Evolutionary conservation across 73 alveolate genomes (phyloP).

Genomic region (Durusdinium trenchii): DNA sequence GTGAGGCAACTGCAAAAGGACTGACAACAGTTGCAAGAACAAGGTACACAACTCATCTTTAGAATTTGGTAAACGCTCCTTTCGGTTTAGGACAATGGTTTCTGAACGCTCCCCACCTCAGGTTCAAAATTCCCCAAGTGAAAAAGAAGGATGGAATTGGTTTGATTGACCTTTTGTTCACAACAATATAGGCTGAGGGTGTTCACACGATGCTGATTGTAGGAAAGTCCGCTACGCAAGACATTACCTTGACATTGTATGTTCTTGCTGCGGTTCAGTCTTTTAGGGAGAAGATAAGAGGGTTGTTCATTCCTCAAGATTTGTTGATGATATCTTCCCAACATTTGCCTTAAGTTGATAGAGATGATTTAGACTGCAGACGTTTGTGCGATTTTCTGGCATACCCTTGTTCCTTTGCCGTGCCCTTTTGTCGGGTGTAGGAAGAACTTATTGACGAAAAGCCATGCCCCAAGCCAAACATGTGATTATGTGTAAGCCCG

Average conservation of each 20-base stretch:
- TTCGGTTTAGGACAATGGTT: conserved; percentile 40
- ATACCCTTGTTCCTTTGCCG: conserved; percentile 46
- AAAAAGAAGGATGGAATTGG: conserved; percentile 1
- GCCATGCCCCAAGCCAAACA: background rate
- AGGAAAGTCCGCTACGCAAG: background rate
- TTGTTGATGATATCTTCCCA: background rate
- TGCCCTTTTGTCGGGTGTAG: too few relatives aligned
- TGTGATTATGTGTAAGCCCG: too few relatives aligned
- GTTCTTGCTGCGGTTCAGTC: background rate
- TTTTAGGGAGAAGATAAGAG: background rate
- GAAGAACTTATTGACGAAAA: too few relatives aligned
- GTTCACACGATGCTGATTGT: conserved; percentile 35
- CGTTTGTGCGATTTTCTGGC: background rate
- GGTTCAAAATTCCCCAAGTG: background rate
- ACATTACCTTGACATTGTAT: background rate
- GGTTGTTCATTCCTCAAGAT: background rate
- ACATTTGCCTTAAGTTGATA: background rate
- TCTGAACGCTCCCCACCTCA: background rate
- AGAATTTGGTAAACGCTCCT: conserved; percentile 8
- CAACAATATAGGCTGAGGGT: conserved; percentile 52
- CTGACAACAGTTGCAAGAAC: conserved; percentile 57
- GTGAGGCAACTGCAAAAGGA: conserved; percentile 72
- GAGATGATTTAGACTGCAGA: conserved; percentile 29
- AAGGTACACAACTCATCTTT: background rate
- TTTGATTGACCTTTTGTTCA: conserved; percentile 14